Evolutionary conservation across 352 stramenopile genomes (phyloP).

Genomic region (Globisporangium splendens): DNA sequence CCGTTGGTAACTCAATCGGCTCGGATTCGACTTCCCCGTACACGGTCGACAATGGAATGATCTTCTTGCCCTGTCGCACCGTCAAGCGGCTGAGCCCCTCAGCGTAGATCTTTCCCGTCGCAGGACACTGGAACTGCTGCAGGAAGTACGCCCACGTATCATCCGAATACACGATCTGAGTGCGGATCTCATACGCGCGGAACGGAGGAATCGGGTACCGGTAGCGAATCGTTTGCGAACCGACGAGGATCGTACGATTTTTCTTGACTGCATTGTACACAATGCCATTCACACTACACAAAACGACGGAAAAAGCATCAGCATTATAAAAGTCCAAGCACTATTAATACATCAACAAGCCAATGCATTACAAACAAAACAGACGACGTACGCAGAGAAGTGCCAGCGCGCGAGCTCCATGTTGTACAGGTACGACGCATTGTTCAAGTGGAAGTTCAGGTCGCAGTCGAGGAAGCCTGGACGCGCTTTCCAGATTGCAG

Average conservation of each 20-base stretch:
- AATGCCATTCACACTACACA: no score
- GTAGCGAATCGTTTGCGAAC: conserved; percentile 60
- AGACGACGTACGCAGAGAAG: conserved; percentile 50
- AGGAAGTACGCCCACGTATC: conserved; percentile 59
- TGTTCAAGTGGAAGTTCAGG: conserved; percentile 86
- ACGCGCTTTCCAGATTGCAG: conserved; percentile 64
- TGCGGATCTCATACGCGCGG: conserved; percentile 57
- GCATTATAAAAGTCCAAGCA: no score
- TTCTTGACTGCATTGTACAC: conserved; percentile 46
- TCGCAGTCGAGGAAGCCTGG: conserved; percentile 75
- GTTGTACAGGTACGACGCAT: conserved; percentile 76
- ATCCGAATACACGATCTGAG: conserved; percentile 50
- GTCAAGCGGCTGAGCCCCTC: conserved; percentile 43
- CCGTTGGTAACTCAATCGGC: background rate
- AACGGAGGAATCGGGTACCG: conserved; percentile 50
- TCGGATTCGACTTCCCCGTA: no score
- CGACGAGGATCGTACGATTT: conserved; percentile 56
- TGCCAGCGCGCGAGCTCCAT: conserved; percentile 87
- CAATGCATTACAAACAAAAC: background rate
- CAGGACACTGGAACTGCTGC: conserved; percentile 52
- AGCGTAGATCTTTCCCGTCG: conserved; percentile 45
- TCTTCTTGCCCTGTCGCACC: conserved; percentile 23
- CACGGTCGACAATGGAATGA: no score
- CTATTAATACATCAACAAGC: background rate
- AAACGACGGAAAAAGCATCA: no score